phyloP scores from a whole-genome alignment of 2,329 filamentous ascomycete species.

The Exophiala sp. region DNA sequence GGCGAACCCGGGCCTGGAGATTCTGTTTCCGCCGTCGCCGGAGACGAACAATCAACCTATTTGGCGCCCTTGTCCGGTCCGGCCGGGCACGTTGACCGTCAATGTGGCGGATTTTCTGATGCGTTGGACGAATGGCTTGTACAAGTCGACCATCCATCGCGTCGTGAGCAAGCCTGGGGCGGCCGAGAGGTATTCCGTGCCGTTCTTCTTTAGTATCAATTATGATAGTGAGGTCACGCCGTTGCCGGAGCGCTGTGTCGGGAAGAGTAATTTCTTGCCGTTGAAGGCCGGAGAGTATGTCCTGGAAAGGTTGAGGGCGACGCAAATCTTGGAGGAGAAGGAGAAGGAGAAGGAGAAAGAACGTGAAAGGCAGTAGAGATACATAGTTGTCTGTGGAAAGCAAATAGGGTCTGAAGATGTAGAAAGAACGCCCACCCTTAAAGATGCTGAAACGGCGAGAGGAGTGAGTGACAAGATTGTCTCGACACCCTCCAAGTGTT shows the following conservation, averaged over 20 bases:
- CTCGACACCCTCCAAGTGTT: no score
- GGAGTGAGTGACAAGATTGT: no score
- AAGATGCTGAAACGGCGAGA: no score
- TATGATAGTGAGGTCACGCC: conserved; percentile 29
- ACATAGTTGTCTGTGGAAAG: no score
- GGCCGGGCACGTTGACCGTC: conserved; percentile 41
- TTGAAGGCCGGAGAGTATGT: conserved; percentile 29
- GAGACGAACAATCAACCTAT: conserved; percentile 22
- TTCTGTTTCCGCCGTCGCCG: conserved; percentile 27
- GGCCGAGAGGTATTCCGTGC: conserved; percentile 38
- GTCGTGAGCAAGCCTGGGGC: conserved; percentile 36
- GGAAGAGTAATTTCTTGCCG: conserved; percentile 21
- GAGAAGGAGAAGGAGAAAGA: not conserved
- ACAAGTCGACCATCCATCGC: conserved; percentile 41
- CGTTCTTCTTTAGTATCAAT: conserved; percentile 36
- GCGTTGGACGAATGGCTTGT: conserved; percentile 41
- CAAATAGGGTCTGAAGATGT: no score
- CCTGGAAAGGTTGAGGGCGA: conserved; percentile 28
- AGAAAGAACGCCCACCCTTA: no score
- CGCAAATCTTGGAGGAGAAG: conserved; percentile 1
- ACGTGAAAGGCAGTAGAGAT: not conserved
- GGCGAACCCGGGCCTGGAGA: conserved; percentile 27
- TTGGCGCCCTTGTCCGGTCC: conserved; percentile 28
- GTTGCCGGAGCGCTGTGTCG: conserved; percentile 31
- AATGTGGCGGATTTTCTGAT: conserved; percentile 45